Evolutionary conservation across 2,329 filamentous ascomycete species (phyloP).

Genomic region (Juglanconis juglandina): DNA sequence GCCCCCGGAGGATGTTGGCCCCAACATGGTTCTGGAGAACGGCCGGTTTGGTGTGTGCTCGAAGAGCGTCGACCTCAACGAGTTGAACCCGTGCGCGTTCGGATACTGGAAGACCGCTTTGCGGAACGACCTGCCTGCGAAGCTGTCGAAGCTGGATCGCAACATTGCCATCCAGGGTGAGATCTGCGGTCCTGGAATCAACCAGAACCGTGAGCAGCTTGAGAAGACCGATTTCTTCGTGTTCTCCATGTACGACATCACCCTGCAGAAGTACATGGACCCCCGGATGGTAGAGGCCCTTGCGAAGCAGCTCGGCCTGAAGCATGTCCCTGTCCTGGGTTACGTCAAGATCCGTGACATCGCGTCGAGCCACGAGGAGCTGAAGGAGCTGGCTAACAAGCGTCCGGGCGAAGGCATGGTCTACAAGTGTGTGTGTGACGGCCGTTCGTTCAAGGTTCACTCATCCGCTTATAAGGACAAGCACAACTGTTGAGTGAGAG

Average conservation of each 20-base stretch:
- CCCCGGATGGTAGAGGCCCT: conserved; percentile 28
- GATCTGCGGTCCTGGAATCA: conserved; percentile 27
- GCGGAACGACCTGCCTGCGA: conserved; percentile 20
- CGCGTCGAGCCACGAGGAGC: conserved; percentile 18
- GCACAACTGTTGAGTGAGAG: conserved; percentile 1
- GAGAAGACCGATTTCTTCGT: conserved; percentile 30
- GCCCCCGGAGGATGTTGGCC: conserved; percentile 11
- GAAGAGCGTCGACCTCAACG: conserved; percentile 24
- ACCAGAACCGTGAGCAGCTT: conserved; percentile 28
- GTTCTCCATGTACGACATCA: conserved; percentile 32
- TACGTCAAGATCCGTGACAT: conserved; percentile 23
- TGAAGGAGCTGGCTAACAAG: conserved; percentile 22
- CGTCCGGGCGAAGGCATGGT: conserved; percentile 26
- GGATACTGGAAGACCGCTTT: conserved; percentile 26
- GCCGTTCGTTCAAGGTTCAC: conserved; percentile 27
- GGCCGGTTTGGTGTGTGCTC: conserved; percentile 32
- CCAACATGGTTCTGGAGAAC: conserved; percentile 20
- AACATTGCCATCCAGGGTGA: conserved; percentile 31
- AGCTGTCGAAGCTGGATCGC: conserved; percentile 20
- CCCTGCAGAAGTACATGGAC: conserved; percentile 24
- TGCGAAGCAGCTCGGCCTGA: conserved; percentile 25
- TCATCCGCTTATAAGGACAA: conserved; percentile 22
- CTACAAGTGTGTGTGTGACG: conserved; percentile 25
- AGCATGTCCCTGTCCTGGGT: conserved; percentile 31
- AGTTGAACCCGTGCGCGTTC: conserved; percentile 5